Evolutionary conservation across 805 yeast genomes (phyloP).

Genomic region (Scheffersomyces amazonensis): DNA sequence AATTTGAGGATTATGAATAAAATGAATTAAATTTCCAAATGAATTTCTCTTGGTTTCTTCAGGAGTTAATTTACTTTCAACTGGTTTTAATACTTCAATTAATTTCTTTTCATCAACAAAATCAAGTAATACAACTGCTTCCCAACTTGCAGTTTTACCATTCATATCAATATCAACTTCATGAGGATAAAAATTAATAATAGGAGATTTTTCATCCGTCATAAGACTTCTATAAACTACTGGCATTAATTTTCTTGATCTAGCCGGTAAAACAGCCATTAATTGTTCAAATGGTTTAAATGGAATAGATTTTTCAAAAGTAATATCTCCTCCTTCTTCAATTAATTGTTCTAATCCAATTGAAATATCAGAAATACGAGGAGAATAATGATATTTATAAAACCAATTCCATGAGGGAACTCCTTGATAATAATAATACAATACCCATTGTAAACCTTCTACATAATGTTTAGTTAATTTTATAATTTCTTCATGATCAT

Average conservation of each 20-base stretch:
- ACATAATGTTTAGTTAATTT: conserved; percentile 76
- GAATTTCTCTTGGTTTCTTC: conserved; percentile 75
- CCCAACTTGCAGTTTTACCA: conserved; percentile 97
- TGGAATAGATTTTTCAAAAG: conserved; percentile 71
- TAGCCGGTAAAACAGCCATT: conserved; percentile 95
- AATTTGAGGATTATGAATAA: conserved; percentile 73
- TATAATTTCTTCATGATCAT: conserved; percentile 57
- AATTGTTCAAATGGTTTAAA: conserved; percentile 92
- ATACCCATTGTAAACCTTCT: conserved; percentile 97
- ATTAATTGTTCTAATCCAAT: conserved; percentile 63
- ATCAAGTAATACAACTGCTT: conserved; percentile 88
- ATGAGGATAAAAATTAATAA: conserved; percentile 84
- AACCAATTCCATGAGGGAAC: conserved; percentile 97
- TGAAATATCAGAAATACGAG: conserved; percentile 84
- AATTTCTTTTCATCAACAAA: conserved; percentile 86
- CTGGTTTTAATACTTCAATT: conserved; percentile 67
- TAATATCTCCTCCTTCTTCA: conserved; percentile 19
- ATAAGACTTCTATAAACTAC: conserved; percentile 72
- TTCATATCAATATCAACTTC: conserved; percentile 87
- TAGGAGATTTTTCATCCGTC: conserved; percentile 84
- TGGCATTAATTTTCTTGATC: conserved; percentile 82
- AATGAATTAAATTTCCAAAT: conserved; percentile 67
- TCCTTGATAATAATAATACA: conserved; percentile 86
- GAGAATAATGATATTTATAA: conserved; percentile 86
- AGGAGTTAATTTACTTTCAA: conserved; percentile 56